Percentiles rank a stretch among this genome's conserved stretches.
phyloP scores from a whole-genome alignment of 352 stramenopile species.

The Pythium vanterpoolii region DNA sequence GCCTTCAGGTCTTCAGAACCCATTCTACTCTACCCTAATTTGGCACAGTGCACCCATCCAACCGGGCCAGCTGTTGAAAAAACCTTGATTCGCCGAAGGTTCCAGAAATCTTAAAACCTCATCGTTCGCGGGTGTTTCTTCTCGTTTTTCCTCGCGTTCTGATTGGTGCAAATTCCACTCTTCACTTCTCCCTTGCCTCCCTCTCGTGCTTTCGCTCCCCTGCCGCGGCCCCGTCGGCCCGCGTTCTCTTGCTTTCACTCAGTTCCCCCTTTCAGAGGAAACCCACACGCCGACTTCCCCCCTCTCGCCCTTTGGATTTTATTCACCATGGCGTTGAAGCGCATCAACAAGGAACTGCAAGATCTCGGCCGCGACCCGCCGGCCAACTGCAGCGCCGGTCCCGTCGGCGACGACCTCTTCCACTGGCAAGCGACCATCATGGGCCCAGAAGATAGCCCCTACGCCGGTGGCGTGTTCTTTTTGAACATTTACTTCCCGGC shows the following conservation, averaged over 20 bases:
- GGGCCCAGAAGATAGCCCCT: slow-evolving; percentile 98
- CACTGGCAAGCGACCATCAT: slow-evolving; percentile 98
- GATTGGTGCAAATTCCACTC: slow-evolving; percentile 14
- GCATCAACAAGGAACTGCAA: slow-evolving; percentile 96
- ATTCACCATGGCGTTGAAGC: slow-evolving; percentile 87
- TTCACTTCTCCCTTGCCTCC: background rate
- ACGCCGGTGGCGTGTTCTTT: slow-evolving; percentile 98
- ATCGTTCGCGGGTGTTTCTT: slow-evolving; percentile 18
- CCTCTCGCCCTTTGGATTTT: background rate
- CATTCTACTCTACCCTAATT: slow-evolving; percentile 5
- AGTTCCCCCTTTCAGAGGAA: slow-evolving; percentile 29
- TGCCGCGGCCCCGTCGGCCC: slow-evolving; percentile 5
- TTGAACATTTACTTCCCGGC: slow-evolving; percentile 99
- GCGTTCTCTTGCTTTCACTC: slow-evolving; percentile 23
- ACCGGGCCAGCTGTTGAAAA: background rate
- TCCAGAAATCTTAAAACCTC: slow-evolving; percentile 30
- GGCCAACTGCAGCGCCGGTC: slow-evolving; percentile 97
- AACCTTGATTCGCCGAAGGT: slow-evolving; percentile 27
- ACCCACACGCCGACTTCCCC: slow-evolving; percentile 10
- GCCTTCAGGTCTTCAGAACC: slow-evolving; percentile 7
- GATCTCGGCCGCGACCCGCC: slow-evolving; percentile 95
- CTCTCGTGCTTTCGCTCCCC: background rate
- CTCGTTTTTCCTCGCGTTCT: slow-evolving; percentile 13
- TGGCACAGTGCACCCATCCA: background rate
- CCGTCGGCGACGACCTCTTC: slow-evolving; percentile 98